Evolutionary conservation across 1,139 yeast genomes (phyloP).

Genomic region (Diutina neorugosa): DNA sequence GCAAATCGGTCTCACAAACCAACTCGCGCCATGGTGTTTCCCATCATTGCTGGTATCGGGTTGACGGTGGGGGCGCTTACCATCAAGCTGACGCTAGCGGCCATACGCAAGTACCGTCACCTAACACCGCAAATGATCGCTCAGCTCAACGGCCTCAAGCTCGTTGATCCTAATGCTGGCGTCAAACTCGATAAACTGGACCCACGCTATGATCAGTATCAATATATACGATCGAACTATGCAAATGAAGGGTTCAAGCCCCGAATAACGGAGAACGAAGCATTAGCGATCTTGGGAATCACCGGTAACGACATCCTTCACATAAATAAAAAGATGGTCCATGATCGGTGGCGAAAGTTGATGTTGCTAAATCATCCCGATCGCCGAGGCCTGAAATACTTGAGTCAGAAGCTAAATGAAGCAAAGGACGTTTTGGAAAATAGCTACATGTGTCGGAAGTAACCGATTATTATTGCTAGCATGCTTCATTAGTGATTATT

Average conservation of each 20-base stretch:
- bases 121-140: constrained; percentile 49
- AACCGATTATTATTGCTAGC: too few species aligned
- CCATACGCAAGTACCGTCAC: constrained; percentile 28
- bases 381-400: constrained; percentile 57
- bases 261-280: constrained; percentile 52
- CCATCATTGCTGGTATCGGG: constrained; percentile 47
- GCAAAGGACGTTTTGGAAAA: constrained; percentile 57
- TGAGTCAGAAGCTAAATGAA: constrained; percentile 65
- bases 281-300: constrained; percentile 42
- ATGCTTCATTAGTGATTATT: background rate
- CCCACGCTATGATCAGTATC: background rate
- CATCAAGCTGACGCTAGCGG: constrained; percentile 35
- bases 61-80: constrained; percentile 43
- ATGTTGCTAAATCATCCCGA: constrained; percentile 72
- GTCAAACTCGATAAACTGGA: background rate
- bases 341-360: constrained; percentile 44
- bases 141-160: constrained; percentile 30
- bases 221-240: constrained; percentile 9
- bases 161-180: constrained; percentile 7
- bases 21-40: constrained; percentile 26
- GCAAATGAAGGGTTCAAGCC: constrained; percentile 32
- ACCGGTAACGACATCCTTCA: constrained; percentile 37
- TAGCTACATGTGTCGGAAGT: constrained; percentile 26
- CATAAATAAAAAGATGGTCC: constrained; percentile 31
- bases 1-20: background rate